phyloP scores from a whole-genome alignment of 495 filamentous ascomycete genomes.

The Mycothermus thermophilus region DNA sequence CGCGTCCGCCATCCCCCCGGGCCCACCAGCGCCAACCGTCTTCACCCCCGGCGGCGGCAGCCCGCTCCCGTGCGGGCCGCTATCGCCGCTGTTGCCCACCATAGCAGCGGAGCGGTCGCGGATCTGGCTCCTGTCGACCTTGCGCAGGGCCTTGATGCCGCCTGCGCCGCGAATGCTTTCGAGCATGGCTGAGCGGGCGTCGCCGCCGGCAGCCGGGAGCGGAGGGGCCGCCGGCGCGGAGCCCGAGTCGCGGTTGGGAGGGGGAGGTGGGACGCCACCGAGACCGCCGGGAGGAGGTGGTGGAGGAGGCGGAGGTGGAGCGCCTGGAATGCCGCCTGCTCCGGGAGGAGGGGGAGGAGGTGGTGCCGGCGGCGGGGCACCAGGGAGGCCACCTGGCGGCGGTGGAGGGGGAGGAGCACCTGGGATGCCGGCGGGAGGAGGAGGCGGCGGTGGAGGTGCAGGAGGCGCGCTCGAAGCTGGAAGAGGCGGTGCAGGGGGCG shows the following conservation, averaged over 20 bases:
- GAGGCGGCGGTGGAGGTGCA: conserved; percentile 23
- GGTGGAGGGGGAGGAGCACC: conserved; percentile 29
- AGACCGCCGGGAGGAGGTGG: conserved; percentile 25
- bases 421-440: conserved; percentile 17
- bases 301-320: conserved; percentile 43
- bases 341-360: conserved; percentile 24
- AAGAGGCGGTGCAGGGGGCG: conserved; percentile 35
- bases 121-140: conserved; percentile 64
- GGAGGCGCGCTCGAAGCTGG: conserved; percentile 24
- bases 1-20: conserved; percentile 74
- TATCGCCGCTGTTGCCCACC: conserved; percentile 40
- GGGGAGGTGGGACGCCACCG: conserved; percentile 37
- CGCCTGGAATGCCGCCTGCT: conserved; percentile 25
- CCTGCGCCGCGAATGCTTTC: conserved; percentile 71
- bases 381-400: conserved; percentile 28
- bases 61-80: conserved; percentile 42
- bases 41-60: conserved; percentile 33
- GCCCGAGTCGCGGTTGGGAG: conserved; percentile 50
- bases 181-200: conserved; percentile 50
- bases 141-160: conserved; percentile 59
- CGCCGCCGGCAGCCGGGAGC: conserved; percentile 36
- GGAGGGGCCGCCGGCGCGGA: conserved; percentile 43
- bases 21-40: conserved; percentile 39
- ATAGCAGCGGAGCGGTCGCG: conserved; percentile 63
- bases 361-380: conserved; percentile 24